Percentiles rank a stretch among this genome's conserved stretches.
Conservation (phyloP, 169 alveolate genomes). For the Plasmodium vinckei region DNA sequence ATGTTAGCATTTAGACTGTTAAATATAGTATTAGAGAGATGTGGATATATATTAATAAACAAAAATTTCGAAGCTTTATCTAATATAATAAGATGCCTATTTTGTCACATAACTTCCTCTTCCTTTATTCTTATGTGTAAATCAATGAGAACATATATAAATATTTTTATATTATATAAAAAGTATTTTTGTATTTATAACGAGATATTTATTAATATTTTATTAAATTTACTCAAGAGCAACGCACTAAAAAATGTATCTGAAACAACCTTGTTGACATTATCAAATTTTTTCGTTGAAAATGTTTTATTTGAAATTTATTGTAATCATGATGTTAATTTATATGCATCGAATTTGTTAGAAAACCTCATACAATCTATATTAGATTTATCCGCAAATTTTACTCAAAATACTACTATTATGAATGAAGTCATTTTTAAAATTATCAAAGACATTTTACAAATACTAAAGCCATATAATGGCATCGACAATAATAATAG, state of each 20-base stretch:
- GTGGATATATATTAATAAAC: slow-evolving; percentile 43
- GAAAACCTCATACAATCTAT: slow-evolving; percentile 38
- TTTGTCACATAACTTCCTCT: slow-evolving; percentile 62
- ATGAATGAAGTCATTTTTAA: slow-evolving; percentile 52
- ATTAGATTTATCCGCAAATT: slow-evolving; percentile 46
- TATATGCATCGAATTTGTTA: slow-evolving; percentile 65
- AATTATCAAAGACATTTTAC: slow-evolving; percentile 54
- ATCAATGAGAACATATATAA: slow-evolving; percentile 71
- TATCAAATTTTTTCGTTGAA: slow-evolving; percentile 64
- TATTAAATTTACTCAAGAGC: slow-evolving; percentile 47
- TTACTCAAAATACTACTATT: slow-evolving; percentile 60
- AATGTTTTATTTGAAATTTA: slow-evolving; percentile 66
- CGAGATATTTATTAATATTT: slow-evolving; percentile 66
- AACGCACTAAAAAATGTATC: slow-evolving; percentile 43
- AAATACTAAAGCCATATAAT: slow-evolving; percentile 34
- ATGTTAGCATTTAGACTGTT: slow-evolving; percentile 53
- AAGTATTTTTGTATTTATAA: slow-evolving; percentile 58
- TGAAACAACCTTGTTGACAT: slow-evolving; percentile 62
- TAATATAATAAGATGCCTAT: slow-evolving; percentile 65
- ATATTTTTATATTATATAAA: slow-evolving; percentile 71
- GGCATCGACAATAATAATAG: neutral
- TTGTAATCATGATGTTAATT: slow-evolving; percentile 69
- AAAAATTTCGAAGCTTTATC: slow-evolving; percentile 38
- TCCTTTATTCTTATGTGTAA: slow-evolving; percentile 67
- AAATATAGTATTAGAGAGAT: slow-evolving; percentile 49